A percentile compares a stretch with the other conserved stretches of the same genome.
Evolutionary conservation across 2,329 filamentous ascomycete species (phyloP).

Genomic region (Scedosporium boydii): DNA sequence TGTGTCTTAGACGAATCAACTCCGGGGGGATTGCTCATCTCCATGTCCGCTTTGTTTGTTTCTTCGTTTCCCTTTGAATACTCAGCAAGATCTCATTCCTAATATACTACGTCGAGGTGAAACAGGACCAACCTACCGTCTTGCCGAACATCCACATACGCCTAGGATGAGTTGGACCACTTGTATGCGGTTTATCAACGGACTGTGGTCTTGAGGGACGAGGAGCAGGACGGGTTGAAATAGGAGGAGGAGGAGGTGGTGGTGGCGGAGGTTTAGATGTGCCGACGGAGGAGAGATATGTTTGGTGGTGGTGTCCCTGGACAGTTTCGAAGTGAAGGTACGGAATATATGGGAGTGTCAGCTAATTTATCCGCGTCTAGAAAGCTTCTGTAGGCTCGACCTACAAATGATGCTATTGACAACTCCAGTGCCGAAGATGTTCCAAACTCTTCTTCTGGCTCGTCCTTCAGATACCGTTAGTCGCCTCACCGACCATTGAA

Average conservation of each 20-base stretch:
- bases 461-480: not conserved
- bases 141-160: not conserved
- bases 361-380: not conserved
- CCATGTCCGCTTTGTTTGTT: not conserved
- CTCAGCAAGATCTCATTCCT: not conserved
- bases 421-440: not conserved
- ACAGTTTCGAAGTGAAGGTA: not conserved
- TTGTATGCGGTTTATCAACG: not conserved
- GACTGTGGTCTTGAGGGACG: not conserved
- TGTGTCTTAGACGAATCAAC: not conserved
- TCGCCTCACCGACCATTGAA: not conserved
- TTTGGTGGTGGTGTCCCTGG: not conserved
- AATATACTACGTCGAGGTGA: not conserved
- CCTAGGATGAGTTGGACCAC: not conserved
- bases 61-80: not conserved
- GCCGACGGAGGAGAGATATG: not conserved
- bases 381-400: not conserved
- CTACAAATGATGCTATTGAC: constrained; percentile 2
- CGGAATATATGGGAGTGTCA: not conserved
- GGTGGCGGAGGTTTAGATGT: not conserved
- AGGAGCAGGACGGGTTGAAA: not conserved
- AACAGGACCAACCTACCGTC: not conserved
- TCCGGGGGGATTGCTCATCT: not conserved
- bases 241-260: not conserved
- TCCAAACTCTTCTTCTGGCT: not conserved